A percentile compares a stretch with the other conserved stretches of the same genome.
Evolutionary conservation across 768 basidiomycete genomes (phyloP).

Genomic region (Termitomyces sp.): DNA sequence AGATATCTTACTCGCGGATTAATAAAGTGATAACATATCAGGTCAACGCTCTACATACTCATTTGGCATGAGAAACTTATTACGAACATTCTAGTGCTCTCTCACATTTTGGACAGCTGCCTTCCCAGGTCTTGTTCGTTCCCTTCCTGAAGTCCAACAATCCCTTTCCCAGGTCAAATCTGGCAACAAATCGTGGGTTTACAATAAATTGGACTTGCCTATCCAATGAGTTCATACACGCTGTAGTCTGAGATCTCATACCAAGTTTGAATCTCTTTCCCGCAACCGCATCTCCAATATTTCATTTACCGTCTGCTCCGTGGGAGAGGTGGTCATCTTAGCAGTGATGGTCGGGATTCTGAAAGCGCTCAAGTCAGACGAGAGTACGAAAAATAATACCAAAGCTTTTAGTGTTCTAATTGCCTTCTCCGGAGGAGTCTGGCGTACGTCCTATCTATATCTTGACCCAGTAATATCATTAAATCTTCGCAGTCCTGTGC

Average conservation of each 20-base stretch:
- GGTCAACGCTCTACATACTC: conserved; percentile 22
- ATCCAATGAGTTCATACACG: background rate
- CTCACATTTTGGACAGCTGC: conserved; percentile 83
- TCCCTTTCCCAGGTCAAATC: conserved; percentile 35
- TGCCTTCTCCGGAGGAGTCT: conserved; percentile 73
- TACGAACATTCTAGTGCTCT: conserved; percentile 38
- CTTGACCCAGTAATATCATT: background rate
- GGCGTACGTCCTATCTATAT: conserved; percentile 40
- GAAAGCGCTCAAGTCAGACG: conserved; percentile 54
- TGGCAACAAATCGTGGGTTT: conserved; percentile 43
- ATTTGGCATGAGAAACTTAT: background rate
- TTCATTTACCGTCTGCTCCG: conserved; percentile 64
- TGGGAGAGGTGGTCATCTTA: conserved; percentile 66
- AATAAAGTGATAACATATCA: conserved; percentile 65
- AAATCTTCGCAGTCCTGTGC: conserved; percentile 41
- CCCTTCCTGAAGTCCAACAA: conserved; percentile 62
- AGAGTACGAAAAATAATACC: conserved; percentile 67
- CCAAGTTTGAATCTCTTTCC: conserved; percentile 51
- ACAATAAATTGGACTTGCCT: background rate
- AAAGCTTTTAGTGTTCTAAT: conserved; percentile 72
- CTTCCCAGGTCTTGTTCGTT: conserved; percentile 68
- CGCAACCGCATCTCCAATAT: conserved; percentile 74
- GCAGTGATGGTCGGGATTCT: conserved; percentile 73
- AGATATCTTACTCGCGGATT: background rate
- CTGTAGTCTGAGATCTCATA: conserved; percentile 44